Evolutionary conservation across 2,329 filamentous ascomycete species (phyloP).

Genomic region (Fusarium transvaalense): DNA sequence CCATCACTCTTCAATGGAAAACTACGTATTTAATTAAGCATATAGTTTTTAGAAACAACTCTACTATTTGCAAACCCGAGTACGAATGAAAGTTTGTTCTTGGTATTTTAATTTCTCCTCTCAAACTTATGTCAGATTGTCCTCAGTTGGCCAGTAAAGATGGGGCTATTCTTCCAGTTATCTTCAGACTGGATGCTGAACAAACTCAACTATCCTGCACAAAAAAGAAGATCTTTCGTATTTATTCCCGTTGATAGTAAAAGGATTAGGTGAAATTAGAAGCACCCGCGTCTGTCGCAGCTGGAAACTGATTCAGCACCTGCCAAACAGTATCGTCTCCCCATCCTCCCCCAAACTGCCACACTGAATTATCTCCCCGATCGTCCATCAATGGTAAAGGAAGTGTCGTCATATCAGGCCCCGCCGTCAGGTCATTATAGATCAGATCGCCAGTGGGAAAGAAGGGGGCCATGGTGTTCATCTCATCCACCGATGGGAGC

Average conservation of each 20-base stretch:
- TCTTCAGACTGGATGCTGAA: not conserved
- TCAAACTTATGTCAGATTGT: not conserved
- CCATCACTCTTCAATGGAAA: not conserved
- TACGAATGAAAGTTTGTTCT: not conserved
- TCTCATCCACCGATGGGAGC: conserved; percentile 61
- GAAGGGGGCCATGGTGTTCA: conserved; percentile 65
- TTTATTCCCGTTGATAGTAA: too few relatives aligned
- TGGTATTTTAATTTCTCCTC: not conserved
- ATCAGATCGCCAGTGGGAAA: conserved; percentile 69
- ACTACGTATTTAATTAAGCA: not conserved
- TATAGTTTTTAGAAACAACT: not conserved
- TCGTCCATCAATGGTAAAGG: conserved; percentile 29
- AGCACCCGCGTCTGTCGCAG: conserved; percentile 33
- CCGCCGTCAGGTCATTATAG: conserved; percentile 67
- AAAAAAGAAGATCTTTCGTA: too few relatives aligned
- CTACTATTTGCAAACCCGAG: not conserved
- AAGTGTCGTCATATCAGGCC: conserved; percentile 49
- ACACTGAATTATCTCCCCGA: conserved; percentile 44
- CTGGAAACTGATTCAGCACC: conserved; percentile 64
- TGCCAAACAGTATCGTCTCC: conserved; percentile 68
- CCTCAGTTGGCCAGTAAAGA: not conserved
- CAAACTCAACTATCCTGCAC: not conserved
- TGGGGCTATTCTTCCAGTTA: not conserved
- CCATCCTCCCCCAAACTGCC: conserved; percentile 69
- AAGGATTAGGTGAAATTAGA: conserved; percentile 6